Base-by-base conservation (phyloP, 768 basidiomycete species). In the Neoboletus magnificus region DNA sequence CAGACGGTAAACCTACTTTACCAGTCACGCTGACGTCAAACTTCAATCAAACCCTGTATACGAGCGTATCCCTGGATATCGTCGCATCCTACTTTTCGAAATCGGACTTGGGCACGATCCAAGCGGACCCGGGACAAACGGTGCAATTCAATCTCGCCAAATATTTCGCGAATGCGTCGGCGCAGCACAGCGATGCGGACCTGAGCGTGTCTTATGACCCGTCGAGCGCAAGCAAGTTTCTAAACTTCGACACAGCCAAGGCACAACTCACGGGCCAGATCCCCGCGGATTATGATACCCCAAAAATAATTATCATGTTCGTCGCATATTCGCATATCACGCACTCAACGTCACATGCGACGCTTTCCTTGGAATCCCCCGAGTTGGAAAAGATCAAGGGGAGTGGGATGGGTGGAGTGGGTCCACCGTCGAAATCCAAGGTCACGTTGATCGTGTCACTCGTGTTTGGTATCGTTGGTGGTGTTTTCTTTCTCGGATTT, bases 1-100 rank as follows among this genome's bases (percentile, higher is more conserved):
- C 62, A 57, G 51, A 74, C 46, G 60, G 71, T 11, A 74, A 67
- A 39, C 71, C 73, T 22, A 57, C 67, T 4, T 74, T 92, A n/a
- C 82, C 85, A 12, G 80, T 89, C 30, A 81, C 73, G 27, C 65
- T 97, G 39, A 79, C 72, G 22, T 80, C 89, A 2, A 68, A 75
- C 18, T 85, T 87, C 70, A 86, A 89, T 63, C 87, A 93, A 68
- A 79, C 82, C 0, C 61, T 91, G 55, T 71, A 76, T 20, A 84
- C 86, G 20, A 84, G 77, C 58, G 75, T 95, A 33, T 75, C 82
- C 2, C 64, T 98, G 58, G 81, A 81, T 27, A 68, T 91, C 22
- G 82, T 87, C 10, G 79, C 86, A 4, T 88, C 91, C 4, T 89
- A 82, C 68, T 96, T 97, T 74, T 74, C 79, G 12, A 58, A 74